These are phyloP conservation scores for Xylariaceae sp. DNA, from an alignment of 2,329 filamentous ascomycete species.

Conservation along the genomic window DNA sequence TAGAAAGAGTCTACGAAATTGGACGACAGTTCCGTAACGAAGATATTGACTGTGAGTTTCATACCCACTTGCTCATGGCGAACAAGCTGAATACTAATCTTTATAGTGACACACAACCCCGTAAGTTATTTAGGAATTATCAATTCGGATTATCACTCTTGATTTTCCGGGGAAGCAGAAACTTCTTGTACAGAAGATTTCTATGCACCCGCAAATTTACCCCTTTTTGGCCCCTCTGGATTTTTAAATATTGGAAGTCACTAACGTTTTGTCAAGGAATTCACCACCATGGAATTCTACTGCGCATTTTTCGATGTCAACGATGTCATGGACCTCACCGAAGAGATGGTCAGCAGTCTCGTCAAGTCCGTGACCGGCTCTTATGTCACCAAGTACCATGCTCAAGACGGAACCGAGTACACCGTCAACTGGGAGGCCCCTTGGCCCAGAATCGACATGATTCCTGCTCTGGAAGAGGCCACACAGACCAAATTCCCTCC, in stretches of 20 bases:
- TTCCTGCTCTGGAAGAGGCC: constrained; percentile 81
- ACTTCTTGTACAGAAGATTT: neutral
- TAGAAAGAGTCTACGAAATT: constrained; percentile 93
- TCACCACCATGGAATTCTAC: constrained; percentile 97
- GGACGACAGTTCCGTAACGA: constrained; percentile 96
- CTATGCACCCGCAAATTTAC: neutral
- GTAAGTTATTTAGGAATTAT: neutral
- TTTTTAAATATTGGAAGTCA: no score
- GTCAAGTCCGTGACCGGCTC: constrained; percentile 85
- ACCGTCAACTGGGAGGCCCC: constrained; percentile 94
- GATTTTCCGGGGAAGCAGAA: neutral
- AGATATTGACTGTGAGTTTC: constrained; percentile 57
- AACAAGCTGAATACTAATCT: neutral
- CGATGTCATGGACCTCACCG: constrained; percentile 85
- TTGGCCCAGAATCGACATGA: constrained; percentile 95
- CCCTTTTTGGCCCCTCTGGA: neutral
- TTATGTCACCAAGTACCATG: constrained; percentile 81
- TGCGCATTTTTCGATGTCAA: constrained; percentile 88
- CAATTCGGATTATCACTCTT: neutral
- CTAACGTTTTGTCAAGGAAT: constrained; percentile 50
- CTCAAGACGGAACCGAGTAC: constrained; percentile 77
- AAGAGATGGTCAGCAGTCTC: constrained; percentile 84
- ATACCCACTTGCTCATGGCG: neutral
- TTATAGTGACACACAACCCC: constrained; percentile 77
- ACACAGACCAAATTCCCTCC: constrained; percentile 92